A percentile compares a stretch with the other conserved stretches of the same genome.
These are phyloP conservation scores for Paxillus ammoniavirescens DNA, from an alignment of 768 basidiomycete species.

Conservation along the genomic window DNA sequence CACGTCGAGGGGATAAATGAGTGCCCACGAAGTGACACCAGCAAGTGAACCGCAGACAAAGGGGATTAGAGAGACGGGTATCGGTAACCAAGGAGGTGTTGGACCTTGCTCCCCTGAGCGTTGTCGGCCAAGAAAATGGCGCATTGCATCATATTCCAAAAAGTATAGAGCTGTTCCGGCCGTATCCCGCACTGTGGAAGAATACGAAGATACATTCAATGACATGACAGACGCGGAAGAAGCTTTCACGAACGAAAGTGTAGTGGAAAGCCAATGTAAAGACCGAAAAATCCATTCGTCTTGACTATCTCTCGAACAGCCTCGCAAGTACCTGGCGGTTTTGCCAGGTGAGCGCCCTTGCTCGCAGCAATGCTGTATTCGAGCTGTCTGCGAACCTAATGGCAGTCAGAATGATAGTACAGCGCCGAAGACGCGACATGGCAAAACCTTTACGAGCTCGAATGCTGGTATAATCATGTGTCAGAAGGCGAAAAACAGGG, in stretches of 20 bases:
- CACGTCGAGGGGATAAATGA: constrained; percentile 96
- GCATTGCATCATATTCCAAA: constrained; percentile 89
- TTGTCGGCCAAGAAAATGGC: constrained; percentile 78
- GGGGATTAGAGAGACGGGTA: constrained; percentile 75
- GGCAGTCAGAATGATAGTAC: constrained; percentile 7
- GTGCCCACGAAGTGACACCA: constrained; percentile 85
- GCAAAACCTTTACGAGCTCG: constrained; percentile 86
- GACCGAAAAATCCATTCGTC: constrained; percentile 57
- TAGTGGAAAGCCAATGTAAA: constrained; percentile 84
- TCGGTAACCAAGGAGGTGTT: constrained; percentile 84
- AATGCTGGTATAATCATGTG: constrained; percentile 52
- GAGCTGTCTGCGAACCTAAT: constrained; percentile 83
- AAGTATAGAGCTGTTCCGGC: constrained; percentile 90
- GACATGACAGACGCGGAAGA: neutral
- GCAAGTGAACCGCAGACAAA: constrained; percentile 90
- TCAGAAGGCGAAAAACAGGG: constrained; percentile 12
- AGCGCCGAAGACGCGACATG: neutral
- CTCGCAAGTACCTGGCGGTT: constrained; percentile 74
- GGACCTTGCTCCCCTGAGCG: constrained; percentile 78
- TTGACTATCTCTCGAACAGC: constrained; percentile 80
- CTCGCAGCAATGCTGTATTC: constrained; percentile 88
- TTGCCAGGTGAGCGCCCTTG: constrained; percentile 67
- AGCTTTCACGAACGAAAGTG: constrained; percentile 65
- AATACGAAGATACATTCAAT: constrained; percentile 6
- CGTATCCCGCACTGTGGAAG: constrained; percentile 75